Evolutionary conservation across 2,329 filamentous ascomycete genomes (phyloP).

Genomic region (Plectosphaerella sp.): DNA sequence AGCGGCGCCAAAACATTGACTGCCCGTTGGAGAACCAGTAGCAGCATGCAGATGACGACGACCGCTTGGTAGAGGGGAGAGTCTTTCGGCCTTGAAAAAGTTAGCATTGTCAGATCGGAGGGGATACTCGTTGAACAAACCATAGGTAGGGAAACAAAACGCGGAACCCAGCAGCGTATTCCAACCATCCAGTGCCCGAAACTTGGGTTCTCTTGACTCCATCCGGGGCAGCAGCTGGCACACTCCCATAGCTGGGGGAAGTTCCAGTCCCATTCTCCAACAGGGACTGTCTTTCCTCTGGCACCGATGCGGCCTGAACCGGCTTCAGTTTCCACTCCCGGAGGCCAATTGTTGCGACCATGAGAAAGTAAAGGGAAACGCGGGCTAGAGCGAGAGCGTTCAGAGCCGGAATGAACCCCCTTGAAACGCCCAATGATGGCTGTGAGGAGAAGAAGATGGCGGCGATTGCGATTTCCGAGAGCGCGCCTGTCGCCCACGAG

Average conservation of each 20-base stretch:
- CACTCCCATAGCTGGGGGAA: slow-evolving; percentile 20
- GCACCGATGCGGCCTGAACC: slow-evolving; percentile 18
- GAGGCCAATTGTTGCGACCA: slow-evolving; percentile 24
- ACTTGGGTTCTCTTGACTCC: slow-evolving; percentile 22
- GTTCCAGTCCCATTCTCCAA: slow-evolving; percentile 31
- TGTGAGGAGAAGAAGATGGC: slow-evolving; percentile 26
- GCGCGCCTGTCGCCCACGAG: slow-evolving; percentile 29
- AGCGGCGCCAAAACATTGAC: slow-evolving; percentile 39
- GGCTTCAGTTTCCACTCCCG: slow-evolving; percentile 25
- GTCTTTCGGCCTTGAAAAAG: slow-evolving; percentile 32
- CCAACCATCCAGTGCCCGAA: slow-evolving; percentile 34
- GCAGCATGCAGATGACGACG: slow-evolving; percentile 33
- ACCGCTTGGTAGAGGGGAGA: slow-evolving; percentile 33
- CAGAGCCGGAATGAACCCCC: slow-evolving; percentile 22
- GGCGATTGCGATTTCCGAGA: slow-evolving; percentile 30
- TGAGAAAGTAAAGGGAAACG: slow-evolving; percentile 25
- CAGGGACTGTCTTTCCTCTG: slow-evolving; percentile 31
- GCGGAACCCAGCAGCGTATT: slow-evolving; percentile 39
- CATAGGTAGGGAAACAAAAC: slow-evolving; percentile 42
- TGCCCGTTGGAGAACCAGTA: slow-evolving; percentile 35
- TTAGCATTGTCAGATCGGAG: slow-evolving; percentile 5
- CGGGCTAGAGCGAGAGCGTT: slow-evolving; percentile 25
- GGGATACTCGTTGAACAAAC: slow-evolving; percentile 14
- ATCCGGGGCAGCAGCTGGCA: slow-evolving; percentile 8
- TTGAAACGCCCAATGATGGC: slow-evolving; percentile 20